Evolutionary conservation across 129 eudicot genomes (phyloP).

Genomic region (Saussurea involucrata): DNA sequence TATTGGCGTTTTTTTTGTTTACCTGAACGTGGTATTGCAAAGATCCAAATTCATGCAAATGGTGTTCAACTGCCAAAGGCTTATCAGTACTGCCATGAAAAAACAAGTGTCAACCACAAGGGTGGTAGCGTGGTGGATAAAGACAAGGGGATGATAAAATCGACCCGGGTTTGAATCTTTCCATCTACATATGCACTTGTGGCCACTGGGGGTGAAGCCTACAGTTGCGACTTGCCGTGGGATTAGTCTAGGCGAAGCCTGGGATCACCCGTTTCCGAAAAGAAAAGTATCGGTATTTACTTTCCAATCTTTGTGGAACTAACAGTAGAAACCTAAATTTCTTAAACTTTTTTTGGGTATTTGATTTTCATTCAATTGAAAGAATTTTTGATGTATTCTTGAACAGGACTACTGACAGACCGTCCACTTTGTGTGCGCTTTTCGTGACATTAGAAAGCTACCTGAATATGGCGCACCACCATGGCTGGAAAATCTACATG

Average conservation of each 20-base stretch:
- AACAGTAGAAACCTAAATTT: background rate
- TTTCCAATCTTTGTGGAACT: background rate
- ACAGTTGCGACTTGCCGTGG: background rate
- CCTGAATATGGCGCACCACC: background rate
- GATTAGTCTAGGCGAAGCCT: background rate
- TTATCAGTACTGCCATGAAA: constrained; percentile 55
- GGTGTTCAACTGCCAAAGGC: constrained; percentile 75
- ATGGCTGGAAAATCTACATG: constrained; percentile 28
- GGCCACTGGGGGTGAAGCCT: background rate
- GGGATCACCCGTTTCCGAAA: background rate
- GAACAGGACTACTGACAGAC: background rate
- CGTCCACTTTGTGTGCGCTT: constrained; percentile 1
- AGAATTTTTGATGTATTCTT: constrained; percentile 4
- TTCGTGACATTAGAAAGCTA: constrained; percentile 8
- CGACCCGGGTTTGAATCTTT: background rate
- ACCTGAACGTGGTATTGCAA: constrained; percentile 91
- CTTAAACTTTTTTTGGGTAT: background rate
- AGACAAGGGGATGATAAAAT: background rate
- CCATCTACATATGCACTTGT: background rate
- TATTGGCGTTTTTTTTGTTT: background rate
- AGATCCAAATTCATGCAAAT: constrained; percentile 86
- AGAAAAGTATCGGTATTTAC: background rate
- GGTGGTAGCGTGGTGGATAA: background rate
- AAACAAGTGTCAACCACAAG: constrained; percentile 5
- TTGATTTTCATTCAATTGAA: background rate